Evolutionary conservation across 768 basidiomycete species (phyloP).

Genomic region (Fistulinella prunicolor): DNA sequence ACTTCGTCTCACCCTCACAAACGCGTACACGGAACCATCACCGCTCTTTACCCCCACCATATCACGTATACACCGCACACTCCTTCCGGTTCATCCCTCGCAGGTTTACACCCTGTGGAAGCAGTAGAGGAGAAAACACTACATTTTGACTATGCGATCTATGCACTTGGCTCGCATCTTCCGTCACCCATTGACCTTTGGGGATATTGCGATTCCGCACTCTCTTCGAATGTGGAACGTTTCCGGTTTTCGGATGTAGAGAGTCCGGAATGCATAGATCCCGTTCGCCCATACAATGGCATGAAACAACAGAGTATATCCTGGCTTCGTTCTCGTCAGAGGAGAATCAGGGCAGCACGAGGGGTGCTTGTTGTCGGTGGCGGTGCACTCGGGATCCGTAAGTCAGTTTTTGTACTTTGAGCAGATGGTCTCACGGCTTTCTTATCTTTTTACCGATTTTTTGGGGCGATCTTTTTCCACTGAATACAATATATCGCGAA

Average conservation of each 20-base stretch:
- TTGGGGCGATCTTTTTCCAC: too few species aligned
- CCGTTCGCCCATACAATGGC: slow-evolving; percentile 33
- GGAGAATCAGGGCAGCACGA: slow-evolving; percentile 41
- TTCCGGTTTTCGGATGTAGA: too few species aligned
- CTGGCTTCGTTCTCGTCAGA: slow-evolving; percentile 53
- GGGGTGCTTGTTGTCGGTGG: slow-evolving; percentile 67
- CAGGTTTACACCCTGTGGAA: neutral
- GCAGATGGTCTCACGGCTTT: too few species aligned
- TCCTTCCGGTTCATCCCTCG: neutral
- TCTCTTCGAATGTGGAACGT: too few species aligned
- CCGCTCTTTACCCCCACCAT: slow-evolving; percentile 36
- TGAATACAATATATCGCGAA: too few species aligned
- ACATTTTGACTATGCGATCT: slow-evolving; percentile 54
- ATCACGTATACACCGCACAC: slow-evolving; percentile 29
- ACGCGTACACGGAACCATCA: slow-evolving; percentile 46
- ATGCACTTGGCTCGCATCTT: slow-evolving; percentile 59
- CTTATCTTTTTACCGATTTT: too few species aligned
- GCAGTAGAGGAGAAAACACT: slow-evolving; percentile 25
- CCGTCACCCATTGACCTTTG: slow-evolving; percentile 56
- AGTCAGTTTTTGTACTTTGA: slow-evolving; percentile 20
- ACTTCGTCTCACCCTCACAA: slow-evolving; percentile 22
- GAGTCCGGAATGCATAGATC: neutral
- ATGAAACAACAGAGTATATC: slow-evolving; percentile 47
- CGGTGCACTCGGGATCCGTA: slow-evolving; percentile 71
- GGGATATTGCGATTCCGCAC: slow-evolving; percentile 23